These are phyloP conservation scores for Calvatia gigantea DNA, from an alignment of 768 basidiomycete genomes.

Conservation along the genomic window DNA sequence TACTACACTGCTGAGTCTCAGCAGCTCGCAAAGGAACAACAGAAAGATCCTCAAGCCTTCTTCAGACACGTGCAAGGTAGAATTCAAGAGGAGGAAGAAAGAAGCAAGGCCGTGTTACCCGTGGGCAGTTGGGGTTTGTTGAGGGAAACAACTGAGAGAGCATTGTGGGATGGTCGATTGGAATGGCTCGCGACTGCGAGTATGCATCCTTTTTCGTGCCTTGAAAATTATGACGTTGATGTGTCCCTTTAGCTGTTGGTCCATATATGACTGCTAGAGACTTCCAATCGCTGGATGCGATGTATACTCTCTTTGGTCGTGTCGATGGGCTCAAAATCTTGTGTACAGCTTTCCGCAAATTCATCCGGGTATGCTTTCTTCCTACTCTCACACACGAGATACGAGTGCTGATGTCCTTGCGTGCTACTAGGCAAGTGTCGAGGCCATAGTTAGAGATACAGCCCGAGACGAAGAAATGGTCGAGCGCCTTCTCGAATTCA, in stretches of 20 bases:
- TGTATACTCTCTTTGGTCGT: slow-evolving; percentile 62
- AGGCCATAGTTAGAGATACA: slow-evolving; percentile 60
- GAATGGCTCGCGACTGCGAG: slow-evolving; percentile 36
- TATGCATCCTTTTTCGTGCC: slow-evolving; percentile 16
- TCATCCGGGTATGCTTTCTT: slow-evolving; percentile 47
- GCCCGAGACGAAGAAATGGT: slow-evolving; percentile 77
- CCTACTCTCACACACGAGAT: background rate
- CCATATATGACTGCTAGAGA: slow-evolving; percentile 47
- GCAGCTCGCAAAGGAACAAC: slow-evolving; percentile 29
- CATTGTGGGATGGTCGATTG: slow-evolving; percentile 41
- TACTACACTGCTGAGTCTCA: slow-evolving; percentile 56
- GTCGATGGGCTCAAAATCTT: slow-evolving; percentile 54
- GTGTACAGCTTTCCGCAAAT: slow-evolving; percentile 55
- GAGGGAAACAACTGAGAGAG: slow-evolving; percentile 49
- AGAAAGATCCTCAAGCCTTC: slow-evolving; percentile 47
- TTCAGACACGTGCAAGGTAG: slow-evolving; percentile 44
- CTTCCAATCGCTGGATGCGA: slow-evolving; percentile 36
- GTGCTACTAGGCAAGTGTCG: slow-evolving; percentile 46
- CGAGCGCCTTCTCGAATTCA: slow-evolving; percentile 63
- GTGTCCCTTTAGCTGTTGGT: slow-evolving; percentile 43
- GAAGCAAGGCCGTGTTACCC: slow-evolving; percentile 48
- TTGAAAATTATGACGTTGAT: background rate
- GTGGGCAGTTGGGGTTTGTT: slow-evolving; percentile 47
- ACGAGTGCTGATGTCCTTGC: background rate
- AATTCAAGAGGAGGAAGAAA: slow-evolving; percentile 54